Evolutionary conservation across 225 moss, liverwort and hornwort genomes (phyloP).

Genomic region (Polytrichum commune): DNA sequence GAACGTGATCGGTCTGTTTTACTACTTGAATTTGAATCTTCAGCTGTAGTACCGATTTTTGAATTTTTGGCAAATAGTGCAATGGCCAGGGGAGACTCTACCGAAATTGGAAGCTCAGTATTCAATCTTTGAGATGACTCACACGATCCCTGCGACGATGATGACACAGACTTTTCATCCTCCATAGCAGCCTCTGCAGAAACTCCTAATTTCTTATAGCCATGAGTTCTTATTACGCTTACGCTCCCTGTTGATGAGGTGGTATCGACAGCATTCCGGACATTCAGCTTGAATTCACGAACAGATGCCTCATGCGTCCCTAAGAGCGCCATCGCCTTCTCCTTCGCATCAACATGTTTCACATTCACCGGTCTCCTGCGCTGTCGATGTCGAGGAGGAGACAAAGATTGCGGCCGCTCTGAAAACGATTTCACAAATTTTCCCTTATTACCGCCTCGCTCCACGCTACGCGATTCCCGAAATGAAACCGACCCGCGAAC

Average conservation of each 20-base stretch:
- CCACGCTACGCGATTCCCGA: constrained; percentile 28
- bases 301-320: constrained; percentile 49
- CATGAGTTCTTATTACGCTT: constrained; percentile 7
- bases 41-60: constrained; percentile 7
- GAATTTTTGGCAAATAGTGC: constrained; percentile 5
- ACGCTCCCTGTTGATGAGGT: neutral
- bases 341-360: neutral
- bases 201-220: neutral
- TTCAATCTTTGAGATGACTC: constrained; percentile 26
- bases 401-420: constrained; percentile 19
- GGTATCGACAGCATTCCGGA: constrained; percentile 13
- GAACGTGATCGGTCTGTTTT: neutral
- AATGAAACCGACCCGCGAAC: constrained; percentile 38
- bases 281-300: constrained; percentile 37
- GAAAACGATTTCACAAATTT: constrained; percentile 31
- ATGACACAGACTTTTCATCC: neutral
- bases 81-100: constrained; percentile 5
- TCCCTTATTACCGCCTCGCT: constrained; percentile 25
- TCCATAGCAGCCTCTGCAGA: constrained; percentile 13
- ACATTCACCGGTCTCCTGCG: constrained; percentile 1
- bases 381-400: constrained; percentile 22
- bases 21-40: neutral
- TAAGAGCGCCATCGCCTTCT: constrained; percentile 19
- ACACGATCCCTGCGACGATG: constrained; percentile 31
- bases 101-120: constrained; percentile 23